Evolutionary conservation across 176 grass and related monocot genomes (phyloP), one percentile per base, ranked within the genome.

Genomic region (Juncus inflexus): DNA sequence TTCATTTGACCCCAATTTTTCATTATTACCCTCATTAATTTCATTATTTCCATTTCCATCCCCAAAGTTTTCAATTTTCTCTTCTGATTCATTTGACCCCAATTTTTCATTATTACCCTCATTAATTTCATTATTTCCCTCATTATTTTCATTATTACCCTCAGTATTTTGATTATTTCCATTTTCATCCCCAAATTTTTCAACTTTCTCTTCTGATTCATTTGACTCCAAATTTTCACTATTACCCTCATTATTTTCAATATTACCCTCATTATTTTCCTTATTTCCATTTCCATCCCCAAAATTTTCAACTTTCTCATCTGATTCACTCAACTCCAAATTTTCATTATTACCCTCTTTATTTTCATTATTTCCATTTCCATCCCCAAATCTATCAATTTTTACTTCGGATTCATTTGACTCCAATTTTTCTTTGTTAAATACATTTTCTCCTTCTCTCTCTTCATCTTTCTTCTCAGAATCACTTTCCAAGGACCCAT

Each of bases 391-490:
- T 28, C 19, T 28, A 28, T 28, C 43, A 47, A 47, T 47, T 47
- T 47, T 47, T 9, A 6, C 43, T 47, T 47, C 43, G 1, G 43
- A 47, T 47, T 47, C 43, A 47, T 47, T 47, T 9, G 43, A 47
- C 43, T 47, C 2, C 43, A 9, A 15, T 0, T 57, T 57, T 9
- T 15, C 54, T 11, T 57, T 15, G 4, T 1, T 5, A 13, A 57
- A 57, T 5, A 15, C 54, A 57, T 57, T 11, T 5, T 57, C 11
- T 13, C 14, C 54, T 11, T 58, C 35, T 42, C 42, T 58, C 14
- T 55, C 39, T 3, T 71, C 67, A 40, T 71, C 67, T 70, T 11
- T 43, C 37, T 12, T 51, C 19, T 57, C 52, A 71, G 53, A 71
- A 36, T 71, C 39, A 40, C 3, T 42, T 14, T 40, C 36, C 67